These are phyloP conservation scores for Ceratobasidium theobromae DNA, from an alignment of 1,284 basidiomycete species.

Conservation along the genomic window DNA sequence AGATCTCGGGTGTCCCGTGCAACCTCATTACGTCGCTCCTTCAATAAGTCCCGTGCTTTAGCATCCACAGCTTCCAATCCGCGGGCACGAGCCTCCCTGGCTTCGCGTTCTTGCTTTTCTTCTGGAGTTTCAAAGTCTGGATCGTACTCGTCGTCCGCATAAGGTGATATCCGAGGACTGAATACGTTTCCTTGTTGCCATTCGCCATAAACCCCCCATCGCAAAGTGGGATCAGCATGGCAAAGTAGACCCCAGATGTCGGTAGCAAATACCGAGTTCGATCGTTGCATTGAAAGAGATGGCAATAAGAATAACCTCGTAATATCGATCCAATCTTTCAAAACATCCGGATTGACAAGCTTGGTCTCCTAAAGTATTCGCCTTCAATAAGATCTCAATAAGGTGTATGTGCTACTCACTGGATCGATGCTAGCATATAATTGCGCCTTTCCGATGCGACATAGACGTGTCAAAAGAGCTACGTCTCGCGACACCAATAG, in stretches of 20 bases:
- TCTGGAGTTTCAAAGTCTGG: constrained; percentile 25
- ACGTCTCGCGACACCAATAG: constrained; percentile 74
- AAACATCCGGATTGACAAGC: constrained; percentile 37
- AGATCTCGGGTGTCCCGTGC: constrained; percentile 79
- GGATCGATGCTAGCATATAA: constrained; percentile 42
- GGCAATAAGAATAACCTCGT: constrained; percentile 83
- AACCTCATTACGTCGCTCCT: constrained; percentile 68
- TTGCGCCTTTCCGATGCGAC: constrained; percentile 58
- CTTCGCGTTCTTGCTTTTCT: constrained; percentile 45
- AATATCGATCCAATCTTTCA: constrained; percentile 71
- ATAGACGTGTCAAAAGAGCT: constrained; percentile 61
- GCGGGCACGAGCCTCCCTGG: constrained; percentile 48
- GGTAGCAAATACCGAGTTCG: constrained; percentile 82
- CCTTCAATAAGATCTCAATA: constrained; percentile 43
- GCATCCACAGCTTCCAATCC: constrained; percentile 29
- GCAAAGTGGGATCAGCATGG: constrained; percentile 72
- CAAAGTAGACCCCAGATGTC: constrained; percentile 87
- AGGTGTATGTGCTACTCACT: neutral
- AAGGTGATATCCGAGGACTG: constrained; percentile 27
- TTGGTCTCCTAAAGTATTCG: constrained; percentile 11
- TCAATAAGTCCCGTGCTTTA: constrained; percentile 45
- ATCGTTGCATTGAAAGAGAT: constrained; percentile 79
- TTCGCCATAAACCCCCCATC: constrained; percentile 93
- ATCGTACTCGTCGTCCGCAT: constrained; percentile 30
- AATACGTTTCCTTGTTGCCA: constrained; percentile 64